A percentile compares a stretch with the other conserved stretches of the same genome.
These are phyloP conservation scores for Rhodotorula paludigena DNA, from an alignment of 768 basidiomycete species.

Conservation along the genomic window DNA sequence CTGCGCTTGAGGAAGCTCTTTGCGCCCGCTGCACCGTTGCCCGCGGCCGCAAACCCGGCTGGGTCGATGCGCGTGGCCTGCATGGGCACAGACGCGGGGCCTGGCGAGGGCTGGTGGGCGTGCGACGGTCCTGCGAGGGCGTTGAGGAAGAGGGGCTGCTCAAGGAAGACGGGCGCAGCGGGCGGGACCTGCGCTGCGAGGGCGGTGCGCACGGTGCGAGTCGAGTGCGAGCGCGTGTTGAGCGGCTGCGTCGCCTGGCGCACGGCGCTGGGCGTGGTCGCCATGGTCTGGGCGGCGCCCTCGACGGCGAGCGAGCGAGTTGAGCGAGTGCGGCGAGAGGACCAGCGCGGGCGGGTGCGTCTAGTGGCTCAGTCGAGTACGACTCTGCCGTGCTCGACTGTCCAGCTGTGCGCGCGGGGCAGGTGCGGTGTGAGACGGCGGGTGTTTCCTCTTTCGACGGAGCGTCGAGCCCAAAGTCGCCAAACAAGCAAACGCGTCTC, in stretches of 20 bases:
- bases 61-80: background rate
- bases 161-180: slow-evolving; percentile 18
- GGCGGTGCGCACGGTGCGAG: slow-evolving; percentile 8
- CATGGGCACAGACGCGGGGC: background rate
- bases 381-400: too few species aligned
- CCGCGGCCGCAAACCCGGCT: background rate
- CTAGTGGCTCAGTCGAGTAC: too few species aligned
- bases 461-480: too few species aligned
- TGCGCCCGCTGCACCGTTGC: background rate
- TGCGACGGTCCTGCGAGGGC: slow-evolving; percentile 6
- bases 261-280: slow-evolving; percentile 1
- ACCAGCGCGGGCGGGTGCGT: background rate
- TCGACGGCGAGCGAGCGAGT: background rate
- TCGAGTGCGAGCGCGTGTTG: slow-evolving; percentile 19
- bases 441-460: too few species aligned
- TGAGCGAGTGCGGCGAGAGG: background rate
- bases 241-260: background rate
- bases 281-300: background rate
- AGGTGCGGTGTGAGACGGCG: too few species aligned
- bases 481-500: too few species aligned
- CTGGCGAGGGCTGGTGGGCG: background rate
- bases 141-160: slow-evolving; percentile 16
- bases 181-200: background rate
- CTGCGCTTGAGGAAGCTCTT: slow-evolving; percentile 9
- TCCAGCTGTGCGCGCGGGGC: too few species aligned